Evolutionary conservation across 192 early-diverging fungal genomes (phyloP), one percentile per base, ranked within the genome.

Genomic region (Podila horticola): DNA sequence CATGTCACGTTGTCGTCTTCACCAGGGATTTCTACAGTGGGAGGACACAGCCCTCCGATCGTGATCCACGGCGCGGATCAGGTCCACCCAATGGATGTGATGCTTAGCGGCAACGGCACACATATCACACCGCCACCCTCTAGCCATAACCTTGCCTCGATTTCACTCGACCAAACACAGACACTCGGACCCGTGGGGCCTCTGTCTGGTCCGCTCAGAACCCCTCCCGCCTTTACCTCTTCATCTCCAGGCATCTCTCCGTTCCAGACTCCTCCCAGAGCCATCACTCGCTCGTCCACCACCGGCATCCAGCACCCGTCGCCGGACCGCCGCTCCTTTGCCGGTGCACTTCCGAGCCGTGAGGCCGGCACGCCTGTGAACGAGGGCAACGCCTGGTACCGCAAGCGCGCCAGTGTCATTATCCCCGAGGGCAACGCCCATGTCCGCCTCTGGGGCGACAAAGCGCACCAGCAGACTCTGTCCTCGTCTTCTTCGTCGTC

Each of bases 331-430:
- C 20, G 52, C 6, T 55, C 52, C n/a, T 55, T 55, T 55, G 50
- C n/a, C 17, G 50, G n/a, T 1, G n/a, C 50, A 26, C 24, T 55
- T 2, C 52, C 52, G n/a, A 22, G 52, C 6, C n/a, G 52, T 22
- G 52, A 55, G 48, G 31, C 30, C 4, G 58, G 48, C 60, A 62
- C 29, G 17, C 61, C 72, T 0, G 66, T 66, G 4, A 74, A 74
- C 50, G 72, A 74, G 30, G 72, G 72, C 1, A 75, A 64, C 31
- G 74, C 74, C 13, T 75, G 74, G 74, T 75, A 75, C 22, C 74
- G 66, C 11, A 68, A 69, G 52, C 59, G 74, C 17, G 66, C 66
- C 28, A 69, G 66, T 58, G 66, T 75, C 12, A 59, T 75, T 36
- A 75, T 69, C 29, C 74, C 74, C n/a, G 74, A 75, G 24, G 55